phyloP scores from a whole-genome alignment of 768 basidiomycete genomes.

The Podaxis sp. region DNA sequence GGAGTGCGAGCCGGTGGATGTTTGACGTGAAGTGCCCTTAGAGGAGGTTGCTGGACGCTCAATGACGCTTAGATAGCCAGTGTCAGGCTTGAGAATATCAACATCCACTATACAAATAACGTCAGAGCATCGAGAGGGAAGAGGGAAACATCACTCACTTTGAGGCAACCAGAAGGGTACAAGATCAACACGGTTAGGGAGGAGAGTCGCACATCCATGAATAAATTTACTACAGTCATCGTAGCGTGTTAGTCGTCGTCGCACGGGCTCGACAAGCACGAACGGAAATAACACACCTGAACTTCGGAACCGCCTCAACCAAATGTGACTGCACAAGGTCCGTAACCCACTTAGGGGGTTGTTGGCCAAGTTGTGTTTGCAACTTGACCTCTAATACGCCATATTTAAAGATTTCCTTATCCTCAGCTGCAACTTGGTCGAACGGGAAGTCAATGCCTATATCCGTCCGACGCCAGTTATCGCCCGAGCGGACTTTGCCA shows the following conservation, averaged over 20 bases:
- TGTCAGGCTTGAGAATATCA: slow-evolving; percentile 92
- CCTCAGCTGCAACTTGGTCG: slow-evolving; percentile 65
- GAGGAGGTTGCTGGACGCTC: slow-evolving; percentile 67
- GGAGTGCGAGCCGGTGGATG: slow-evolving; percentile 20
- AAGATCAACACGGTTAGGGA: slow-evolving; percentile 91
- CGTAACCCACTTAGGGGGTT: slow-evolving; percentile 94
- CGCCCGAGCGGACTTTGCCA: slow-evolving; percentile 65
- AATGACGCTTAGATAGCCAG: slow-evolving; percentile 68
- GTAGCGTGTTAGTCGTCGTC: too few relatives aligned
- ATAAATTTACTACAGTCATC: slow-evolving; percentile 75
- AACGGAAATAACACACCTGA: slow-evolving; percentile 53
- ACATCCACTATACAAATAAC: slow-evolving; percentile 68
- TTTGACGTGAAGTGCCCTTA: slow-evolving; percentile 42
- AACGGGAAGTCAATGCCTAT: slow-evolving; percentile 94
- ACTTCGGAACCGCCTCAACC: slow-evolving; percentile 97
- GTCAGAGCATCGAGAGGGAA: not conserved
- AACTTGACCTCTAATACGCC: slow-evolving; percentile 97
- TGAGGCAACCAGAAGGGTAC: slow-evolving; percentile 99
- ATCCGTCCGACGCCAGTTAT: slow-evolving; percentile 95
- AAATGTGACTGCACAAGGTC: slow-evolving; percentile 95
- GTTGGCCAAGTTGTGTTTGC: slow-evolving; percentile 93
- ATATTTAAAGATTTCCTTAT: slow-evolving; percentile 95
- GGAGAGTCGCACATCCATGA: slow-evolving; percentile 90
- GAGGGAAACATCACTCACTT: slow-evolving; percentile 45
- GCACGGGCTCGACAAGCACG: too few relatives aligned